phyloP scores from a whole-genome alignment of 176 grass and related monocot species.

The Panicum miliaceum region DNA sequence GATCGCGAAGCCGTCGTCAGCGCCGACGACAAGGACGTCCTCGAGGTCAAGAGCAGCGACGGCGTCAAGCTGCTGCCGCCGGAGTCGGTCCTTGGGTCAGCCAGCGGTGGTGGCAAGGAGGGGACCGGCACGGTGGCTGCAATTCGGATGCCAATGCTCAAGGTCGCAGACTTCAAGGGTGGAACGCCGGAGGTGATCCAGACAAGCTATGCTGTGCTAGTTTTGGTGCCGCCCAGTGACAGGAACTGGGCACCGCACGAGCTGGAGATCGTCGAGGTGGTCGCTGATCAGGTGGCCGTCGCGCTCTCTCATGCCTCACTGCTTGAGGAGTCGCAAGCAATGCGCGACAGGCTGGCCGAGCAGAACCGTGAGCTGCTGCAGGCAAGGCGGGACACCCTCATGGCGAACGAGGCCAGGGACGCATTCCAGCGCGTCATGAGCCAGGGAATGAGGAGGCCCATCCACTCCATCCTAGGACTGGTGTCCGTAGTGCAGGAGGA shows the following conservation, averaged over 20 bases:
- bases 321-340: slow-evolving; percentile 71
- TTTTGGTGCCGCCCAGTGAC: slow-evolving; percentile 63
- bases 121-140: slow-evolving; percentile 65
- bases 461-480: slow-evolving; percentile 62
- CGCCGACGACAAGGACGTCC: slow-evolving; percentile 57
- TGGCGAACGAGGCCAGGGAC: slow-evolving; percentile 67
- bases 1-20: background rate
- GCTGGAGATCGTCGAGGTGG: slow-evolving; percentile 79
- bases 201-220: slow-evolving; percentile 72
- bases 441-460: slow-evolving; percentile 58
- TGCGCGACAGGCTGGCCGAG: slow-evolving; percentile 65
- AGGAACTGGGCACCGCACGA: slow-evolving; percentile 69
- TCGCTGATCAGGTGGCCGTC: slow-evolving; percentile 84
- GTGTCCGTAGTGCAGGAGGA: slow-evolving; percentile 66
- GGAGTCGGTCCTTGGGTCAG: slow-evolving; percentile 55
- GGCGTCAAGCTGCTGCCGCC: slow-evolving; percentile 63
- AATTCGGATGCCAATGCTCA: slow-evolving; percentile 86
- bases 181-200: slow-evolving; percentile 71
- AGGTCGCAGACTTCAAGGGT: slow-evolving; percentile 69
- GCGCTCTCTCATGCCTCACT: slow-evolving; percentile 79
- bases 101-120: slow-evolving; percentile 54
- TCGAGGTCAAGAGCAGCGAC: slow-evolving; percentile 56
- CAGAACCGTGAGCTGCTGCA: slow-evolving; percentile 74
- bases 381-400: slow-evolving; percentile 51
- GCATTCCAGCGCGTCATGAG: slow-evolving; percentile 66